A percentile compares a stretch with the other conserved stretches of the same genome.
phyloP scores from a whole-genome alignment of 257 asterid species.

The Fraxinus cuspidata region DNA sequence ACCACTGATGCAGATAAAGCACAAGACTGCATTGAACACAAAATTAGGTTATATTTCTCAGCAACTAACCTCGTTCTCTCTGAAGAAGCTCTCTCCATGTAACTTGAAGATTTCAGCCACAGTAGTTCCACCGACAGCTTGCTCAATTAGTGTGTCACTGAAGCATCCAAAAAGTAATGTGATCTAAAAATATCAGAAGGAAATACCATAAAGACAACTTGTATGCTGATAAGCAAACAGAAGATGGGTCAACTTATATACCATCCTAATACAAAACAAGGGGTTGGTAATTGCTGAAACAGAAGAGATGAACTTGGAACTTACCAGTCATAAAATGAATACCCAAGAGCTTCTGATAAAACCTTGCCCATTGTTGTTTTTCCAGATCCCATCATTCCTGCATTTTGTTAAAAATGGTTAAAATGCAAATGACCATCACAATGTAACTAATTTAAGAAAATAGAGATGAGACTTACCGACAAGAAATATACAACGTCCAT shows the following conservation, averaged over 20 bases:
- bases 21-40: neutral
- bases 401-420: constrained; percentile 22
- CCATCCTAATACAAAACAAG: neutral
- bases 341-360: constrained; percentile 75
- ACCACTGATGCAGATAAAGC: neutral
- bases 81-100: constrained; percentile 72
- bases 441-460: constrained; percentile 7
- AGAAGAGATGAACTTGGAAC: constrained; percentile 28
- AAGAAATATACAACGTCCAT: constrained; percentile 77
- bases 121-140: constrained; percentile 59
- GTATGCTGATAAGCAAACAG: constrained; percentile 8
- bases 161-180: constrained; percentile 31
- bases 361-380: constrained; percentile 91
- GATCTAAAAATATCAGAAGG: neutral
- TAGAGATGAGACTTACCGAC: constrained; percentile 67
- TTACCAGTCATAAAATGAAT: constrained; percentile 89
- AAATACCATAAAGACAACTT: neutral
- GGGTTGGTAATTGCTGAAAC: constrained; percentile 16
- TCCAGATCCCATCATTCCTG: constrained; percentile 99
- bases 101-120: constrained; percentile 77
- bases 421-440: constrained; percentile 10
- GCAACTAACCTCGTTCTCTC: constrained; percentile 71
- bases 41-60: neutral
- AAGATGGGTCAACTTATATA: constrained; percentile 1
- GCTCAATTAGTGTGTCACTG: constrained; percentile 76